Evolutionary conservation across 257 asterid genomes (phyloP).

Genomic region (Lycium ferocissimum): DNA sequence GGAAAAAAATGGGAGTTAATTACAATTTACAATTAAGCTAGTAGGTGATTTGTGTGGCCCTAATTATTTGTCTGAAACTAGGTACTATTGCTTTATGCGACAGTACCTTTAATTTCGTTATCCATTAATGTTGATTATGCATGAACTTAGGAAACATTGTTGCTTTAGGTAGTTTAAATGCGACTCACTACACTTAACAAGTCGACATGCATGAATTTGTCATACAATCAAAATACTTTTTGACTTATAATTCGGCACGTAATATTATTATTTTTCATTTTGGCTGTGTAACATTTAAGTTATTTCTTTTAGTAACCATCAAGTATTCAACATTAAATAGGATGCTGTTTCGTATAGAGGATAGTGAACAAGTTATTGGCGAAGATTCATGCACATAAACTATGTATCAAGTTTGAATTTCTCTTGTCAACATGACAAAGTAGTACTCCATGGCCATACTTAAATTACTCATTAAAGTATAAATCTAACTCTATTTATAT

Average conservation of each 20-base stretch:
- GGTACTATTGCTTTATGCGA: neutral
- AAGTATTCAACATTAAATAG: neutral
- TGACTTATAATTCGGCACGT: neutral
- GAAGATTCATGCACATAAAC: neutral
- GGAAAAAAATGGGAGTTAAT: neutral
- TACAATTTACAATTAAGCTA: neutral
- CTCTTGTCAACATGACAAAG: neutral
- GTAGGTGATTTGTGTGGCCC: neutral
- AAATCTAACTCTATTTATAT: neutral
- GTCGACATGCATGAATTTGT: conserved; percentile 7
- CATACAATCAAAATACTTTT: neutral
- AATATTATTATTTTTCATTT: neutral
- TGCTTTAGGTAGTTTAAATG: neutral
- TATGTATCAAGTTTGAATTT: neutral
- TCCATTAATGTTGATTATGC: neutral
- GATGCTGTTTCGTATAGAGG: neutral
- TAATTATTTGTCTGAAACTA: neutral
- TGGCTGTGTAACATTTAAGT: neutral
- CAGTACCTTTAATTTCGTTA: neutral
- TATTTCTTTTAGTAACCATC: neutral
- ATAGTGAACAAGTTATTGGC: neutral
- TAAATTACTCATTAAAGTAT: neutral
- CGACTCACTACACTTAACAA: neutral
- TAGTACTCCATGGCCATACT: neutral
- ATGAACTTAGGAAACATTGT: neutral